A percentile compares a stretch with the other conserved stretches of the same genome.
phyloP scores from a whole-genome alignment of 2,329 filamentous ascomycete genomes.

The Colletotrichum lentis region DNA sequence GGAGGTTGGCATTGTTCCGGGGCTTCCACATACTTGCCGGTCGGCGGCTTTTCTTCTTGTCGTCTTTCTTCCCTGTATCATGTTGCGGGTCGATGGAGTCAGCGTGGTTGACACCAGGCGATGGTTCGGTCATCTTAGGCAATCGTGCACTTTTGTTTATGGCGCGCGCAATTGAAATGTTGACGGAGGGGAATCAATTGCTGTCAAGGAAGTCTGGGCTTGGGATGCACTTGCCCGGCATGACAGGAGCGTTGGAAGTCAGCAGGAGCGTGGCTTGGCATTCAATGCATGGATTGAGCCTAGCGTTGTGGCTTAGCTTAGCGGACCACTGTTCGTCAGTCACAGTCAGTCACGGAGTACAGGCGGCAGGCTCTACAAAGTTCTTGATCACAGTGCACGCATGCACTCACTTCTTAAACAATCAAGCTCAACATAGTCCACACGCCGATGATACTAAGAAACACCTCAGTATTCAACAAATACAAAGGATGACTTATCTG shows the following conservation, averaged over 20 bases:
- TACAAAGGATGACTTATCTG: background rate
- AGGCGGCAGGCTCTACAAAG: background rate
- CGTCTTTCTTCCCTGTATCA: constrained; percentile 59
- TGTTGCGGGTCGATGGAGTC: constrained; percentile 66
- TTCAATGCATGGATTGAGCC: constrained; percentile 16
- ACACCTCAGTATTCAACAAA: constrained; percentile 4
- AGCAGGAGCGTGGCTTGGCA: constrained; percentile 35
- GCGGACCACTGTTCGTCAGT: constrained; percentile 21
- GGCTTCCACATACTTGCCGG: constrained; percentile 77
- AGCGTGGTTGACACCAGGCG: constrained; percentile 54
- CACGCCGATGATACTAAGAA: background rate
- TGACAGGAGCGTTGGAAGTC: constrained; percentile 31
- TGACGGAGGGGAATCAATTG: constrained; percentile 12
- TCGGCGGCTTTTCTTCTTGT: constrained; percentile 90
- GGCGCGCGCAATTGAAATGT: constrained; percentile 29
- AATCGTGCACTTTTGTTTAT: constrained; percentile 26
- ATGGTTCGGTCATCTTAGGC: constrained; percentile 57
- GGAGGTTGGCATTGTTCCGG: constrained; percentile 22
- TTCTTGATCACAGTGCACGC: background rate
- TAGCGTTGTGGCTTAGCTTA: constrained; percentile 38
- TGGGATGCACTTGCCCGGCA: constrained; percentile 10
- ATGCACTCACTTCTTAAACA: background rate
- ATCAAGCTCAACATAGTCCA: too few species aligned
- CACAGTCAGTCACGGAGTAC: background rate
- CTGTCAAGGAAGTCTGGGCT: constrained; percentile 8